These are phyloP conservation scores for Saitozyma sp. DNA, from an alignment of 768 basidiomycete species.

Conservation along the genomic window DNA sequence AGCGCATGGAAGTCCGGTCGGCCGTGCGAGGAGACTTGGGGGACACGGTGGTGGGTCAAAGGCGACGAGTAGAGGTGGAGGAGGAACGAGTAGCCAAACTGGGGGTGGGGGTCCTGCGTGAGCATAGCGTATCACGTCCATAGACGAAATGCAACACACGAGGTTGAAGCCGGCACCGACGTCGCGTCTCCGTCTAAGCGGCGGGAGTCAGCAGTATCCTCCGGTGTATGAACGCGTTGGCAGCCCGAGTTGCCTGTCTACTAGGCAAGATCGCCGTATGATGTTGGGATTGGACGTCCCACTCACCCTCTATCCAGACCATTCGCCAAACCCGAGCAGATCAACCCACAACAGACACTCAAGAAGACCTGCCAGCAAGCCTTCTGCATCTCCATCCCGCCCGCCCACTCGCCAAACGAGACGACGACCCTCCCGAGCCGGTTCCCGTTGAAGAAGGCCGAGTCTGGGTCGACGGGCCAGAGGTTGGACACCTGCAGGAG, in stretches of 20 bases:
- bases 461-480: constrained; percentile 25
- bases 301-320: constrained; percentile 43
- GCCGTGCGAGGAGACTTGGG: constrained; percentile 24
- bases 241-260: not conserved
- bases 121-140: not conserved
- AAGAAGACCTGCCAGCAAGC: constrained; percentile 49
- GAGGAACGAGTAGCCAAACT: constrained; percentile 48
- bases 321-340: constrained; percentile 37
- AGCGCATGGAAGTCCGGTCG: constrained; percentile 45
- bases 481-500: constrained; percentile 43
- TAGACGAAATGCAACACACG: constrained; percentile 21
- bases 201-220: not conserved
- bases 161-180: constrained; percentile 47
- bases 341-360: constrained; percentile 39
- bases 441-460: not conserved
- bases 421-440: constrained; percentile 14
- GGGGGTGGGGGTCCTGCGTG: constrained; percentile 4
- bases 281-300: not conserved
- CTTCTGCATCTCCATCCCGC: constrained; percentile 40
- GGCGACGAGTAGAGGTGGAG: constrained; percentile 48
- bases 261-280: not conserved
- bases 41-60: constrained; percentile 43
- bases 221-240: not conserved
- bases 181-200: constrained; percentile 28
- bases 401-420: constrained; percentile 34